These are phyloP conservation scores for Plenodomus tracheiphilus DNA, from an alignment of 2,329 filamentous ascomycete genomes.

Conservation along the genomic window DNA sequence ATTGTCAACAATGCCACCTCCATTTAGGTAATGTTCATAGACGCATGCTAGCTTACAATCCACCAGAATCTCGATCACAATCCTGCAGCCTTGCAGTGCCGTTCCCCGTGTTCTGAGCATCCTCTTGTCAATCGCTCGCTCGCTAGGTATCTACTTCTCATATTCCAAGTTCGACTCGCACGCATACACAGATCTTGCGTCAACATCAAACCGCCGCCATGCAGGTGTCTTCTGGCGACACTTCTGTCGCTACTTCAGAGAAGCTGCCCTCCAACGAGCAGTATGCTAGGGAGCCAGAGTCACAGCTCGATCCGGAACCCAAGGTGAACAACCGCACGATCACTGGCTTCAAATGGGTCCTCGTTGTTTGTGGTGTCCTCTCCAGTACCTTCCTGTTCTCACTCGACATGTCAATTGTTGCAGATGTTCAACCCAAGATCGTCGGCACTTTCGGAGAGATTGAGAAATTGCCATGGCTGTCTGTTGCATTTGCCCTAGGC, in stretches of 20 bases:
- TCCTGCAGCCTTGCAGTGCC: no score
- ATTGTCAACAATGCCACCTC: no score
- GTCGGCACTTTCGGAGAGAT: conserved; percentile 11
- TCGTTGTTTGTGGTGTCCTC: not conserved
- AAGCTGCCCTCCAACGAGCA: not conserved
- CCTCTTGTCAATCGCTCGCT: no score
- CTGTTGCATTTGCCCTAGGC: conserved; percentile 11
- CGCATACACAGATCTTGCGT: no score
- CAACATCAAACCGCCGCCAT: no score
- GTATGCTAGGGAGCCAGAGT: not conserved
- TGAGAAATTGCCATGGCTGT: conserved; percentile 16
- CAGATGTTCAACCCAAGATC: conserved; percentile 19
- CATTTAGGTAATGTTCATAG: no score
- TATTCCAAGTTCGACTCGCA: no score
- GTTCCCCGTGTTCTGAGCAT: no score
- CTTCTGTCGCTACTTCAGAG: not conserved
- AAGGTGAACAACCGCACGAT: not conserved
- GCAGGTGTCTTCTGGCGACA: not conserved
- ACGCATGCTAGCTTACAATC: no score
- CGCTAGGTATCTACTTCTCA: no score
- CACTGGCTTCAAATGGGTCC: not conserved
- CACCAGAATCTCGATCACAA: no score
- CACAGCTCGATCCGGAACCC: not conserved
- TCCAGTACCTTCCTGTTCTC: conserved; percentile 24
- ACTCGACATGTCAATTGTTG: conserved; percentile 34